Conservation (phyloP, 2,329 filamentous ascomycete species). For the Westerdykella aurantiaca region DNA sequence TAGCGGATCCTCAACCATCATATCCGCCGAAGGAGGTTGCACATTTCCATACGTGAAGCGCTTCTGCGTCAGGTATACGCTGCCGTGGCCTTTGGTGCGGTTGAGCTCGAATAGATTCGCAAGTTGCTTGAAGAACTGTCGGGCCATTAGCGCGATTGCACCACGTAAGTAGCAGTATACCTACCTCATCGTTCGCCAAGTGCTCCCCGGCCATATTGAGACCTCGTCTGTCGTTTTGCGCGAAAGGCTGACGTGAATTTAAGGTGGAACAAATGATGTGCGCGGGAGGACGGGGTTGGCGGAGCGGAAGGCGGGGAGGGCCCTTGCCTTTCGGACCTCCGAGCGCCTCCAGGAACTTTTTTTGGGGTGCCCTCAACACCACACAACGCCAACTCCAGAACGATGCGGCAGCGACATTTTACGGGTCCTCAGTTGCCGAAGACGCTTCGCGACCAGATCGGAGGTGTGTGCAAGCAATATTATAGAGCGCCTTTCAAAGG, state of each 20-base stretch:
- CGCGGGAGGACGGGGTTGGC: constrained; percentile 3
- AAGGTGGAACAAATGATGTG: constrained; percentile 5
- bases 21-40: constrained; percentile 27
- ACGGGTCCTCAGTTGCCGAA: constrained; percentile 44
- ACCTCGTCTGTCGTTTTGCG: constrained; percentile 10
- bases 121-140: constrained; percentile 68
- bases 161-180: constrained; percentile 24
- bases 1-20: constrained; percentile 48
- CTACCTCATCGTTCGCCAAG: constrained; percentile 58
- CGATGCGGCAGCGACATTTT: constrained; percentile 34
- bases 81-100: constrained; percentile 65
- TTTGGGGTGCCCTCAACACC: constrained; percentile 9
- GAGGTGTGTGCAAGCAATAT: constrained; percentile 16
- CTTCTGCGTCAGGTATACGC: constrained; percentile 71
- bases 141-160: constrained; percentile 2
- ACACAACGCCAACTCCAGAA: constrained; percentile 11
- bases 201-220: constrained; percentile 46
- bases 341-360: constrained; percentile 26
- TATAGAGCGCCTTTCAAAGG: not conserved
- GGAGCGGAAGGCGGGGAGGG: constrained; percentile 17
- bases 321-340: constrained; percentile 15
- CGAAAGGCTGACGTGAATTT: constrained; percentile 1
- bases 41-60: constrained; percentile 48
- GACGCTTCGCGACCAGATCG: constrained; percentile 42
- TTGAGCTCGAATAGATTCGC: constrained; percentile 61